Evolutionary conservation across 1,284 basidiomycete species (phyloP).

Genomic region (Ganoderma lucidum): DNA sequence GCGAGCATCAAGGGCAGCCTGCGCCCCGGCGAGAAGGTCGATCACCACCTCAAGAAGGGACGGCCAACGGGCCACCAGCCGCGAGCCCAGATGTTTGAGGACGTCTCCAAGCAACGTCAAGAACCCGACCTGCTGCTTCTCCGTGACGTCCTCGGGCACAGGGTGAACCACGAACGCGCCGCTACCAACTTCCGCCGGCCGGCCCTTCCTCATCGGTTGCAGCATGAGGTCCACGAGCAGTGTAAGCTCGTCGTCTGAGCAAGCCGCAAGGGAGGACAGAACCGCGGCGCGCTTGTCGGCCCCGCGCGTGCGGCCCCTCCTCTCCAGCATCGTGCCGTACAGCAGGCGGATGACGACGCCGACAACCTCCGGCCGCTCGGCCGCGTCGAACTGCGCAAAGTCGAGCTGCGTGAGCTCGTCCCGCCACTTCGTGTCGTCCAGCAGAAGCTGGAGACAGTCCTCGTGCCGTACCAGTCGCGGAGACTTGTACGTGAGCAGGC

Average conservation of each 20-base stretch:
- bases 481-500: constrained; percentile 87
- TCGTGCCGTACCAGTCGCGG: constrained; percentile 73
- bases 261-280: constrained; percentile 76
- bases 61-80: constrained; percentile 76
- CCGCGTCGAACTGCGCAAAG: constrained; percentile 67
- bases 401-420: constrained; percentile 86
- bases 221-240: constrained; percentile 93
- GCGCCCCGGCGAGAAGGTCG: constrained; percentile 71
- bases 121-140: constrained; percentile 86
- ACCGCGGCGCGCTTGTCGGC: constrained; percentile 83
- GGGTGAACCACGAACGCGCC: constrained; percentile 34
- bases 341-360: constrained; percentile 81
- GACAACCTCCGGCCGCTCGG: constrained; percentile 77
- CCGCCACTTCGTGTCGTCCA: constrained; percentile 90
- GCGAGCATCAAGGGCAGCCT: constrained; percentile 54
- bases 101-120: constrained; percentile 87
- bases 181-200: constrained; percentile 25
- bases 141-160: constrained; percentile 49
- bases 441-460: constrained; percentile 72
- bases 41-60: constrained; percentile 74
- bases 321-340: constrained; percentile 91
- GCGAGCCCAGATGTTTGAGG: constrained; percentile 80
- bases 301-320: constrained; percentile 76
- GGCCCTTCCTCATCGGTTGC: constrained; percentile 66
- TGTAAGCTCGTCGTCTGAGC: constrained; percentile 77